These are phyloP conservation scores for Russula foetens DNA, from an alignment of 768 basidiomycete species.

Conservation along the genomic window DNA sequence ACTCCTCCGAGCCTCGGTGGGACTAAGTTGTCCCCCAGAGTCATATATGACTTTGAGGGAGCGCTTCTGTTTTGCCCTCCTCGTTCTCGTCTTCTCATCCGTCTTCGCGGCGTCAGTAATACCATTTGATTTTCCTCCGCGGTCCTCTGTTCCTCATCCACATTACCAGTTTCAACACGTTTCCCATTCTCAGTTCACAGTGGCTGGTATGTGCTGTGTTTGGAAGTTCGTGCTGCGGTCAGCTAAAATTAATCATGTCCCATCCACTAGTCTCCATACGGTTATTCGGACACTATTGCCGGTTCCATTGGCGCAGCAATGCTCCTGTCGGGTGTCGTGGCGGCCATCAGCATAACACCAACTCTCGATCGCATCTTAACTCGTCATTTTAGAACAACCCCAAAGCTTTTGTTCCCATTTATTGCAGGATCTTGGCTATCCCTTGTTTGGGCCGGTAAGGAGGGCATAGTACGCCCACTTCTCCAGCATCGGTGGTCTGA, in stretches of 20 bases:
- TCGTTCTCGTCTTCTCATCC: slow-evolving; percentile 52
- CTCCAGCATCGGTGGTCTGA: not conserved
- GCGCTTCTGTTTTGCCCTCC: slow-evolving; percentile 60
- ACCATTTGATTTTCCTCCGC: not conserved
- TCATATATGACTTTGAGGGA: slow-evolving; percentile 56
- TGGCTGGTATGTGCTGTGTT: slow-evolving; percentile 53
- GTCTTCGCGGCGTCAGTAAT: slow-evolving; percentile 52
- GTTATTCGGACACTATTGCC: slow-evolving; percentile 57
- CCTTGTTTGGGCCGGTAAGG: slow-evolving; percentile 72
- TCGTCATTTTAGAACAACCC: slow-evolving; percentile 51
- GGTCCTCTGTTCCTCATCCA: not conserved
- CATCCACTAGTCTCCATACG: slow-evolving; percentile 49
- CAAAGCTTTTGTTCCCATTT: slow-evolving; percentile 53
- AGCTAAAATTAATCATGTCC: not conserved
- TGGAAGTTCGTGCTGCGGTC: not conserved
- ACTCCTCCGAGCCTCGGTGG: slow-evolving; percentile 48
- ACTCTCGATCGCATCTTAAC: slow-evolving; percentile 81
- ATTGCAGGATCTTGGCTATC: slow-evolving; percentile 59
- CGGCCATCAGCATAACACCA: slow-evolving; percentile 61
- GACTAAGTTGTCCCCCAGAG: slow-evolving; percentile 32
- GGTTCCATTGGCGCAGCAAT: slow-evolving; percentile 67
- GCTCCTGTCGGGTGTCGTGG: slow-evolving; percentile 61
- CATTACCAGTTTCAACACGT: slow-evolving; percentile 44
- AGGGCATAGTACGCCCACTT: not conserved
- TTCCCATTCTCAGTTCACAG: slow-evolving; percentile 59